Base-by-base conservation (phyloP, 441 rosid species). In the Monsonia emarginata region DNA sequence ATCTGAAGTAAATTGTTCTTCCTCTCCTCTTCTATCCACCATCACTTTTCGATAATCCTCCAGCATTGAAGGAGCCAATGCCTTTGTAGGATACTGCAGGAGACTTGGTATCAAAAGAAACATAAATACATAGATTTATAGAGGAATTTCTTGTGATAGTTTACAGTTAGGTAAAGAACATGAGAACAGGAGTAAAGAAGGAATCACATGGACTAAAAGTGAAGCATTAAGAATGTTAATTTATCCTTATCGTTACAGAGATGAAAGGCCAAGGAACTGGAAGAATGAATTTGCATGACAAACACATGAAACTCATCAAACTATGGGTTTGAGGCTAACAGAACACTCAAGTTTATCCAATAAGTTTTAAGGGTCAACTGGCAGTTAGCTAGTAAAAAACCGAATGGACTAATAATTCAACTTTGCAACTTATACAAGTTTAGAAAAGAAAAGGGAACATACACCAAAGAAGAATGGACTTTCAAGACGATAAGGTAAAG, bases 1-100 rank as follows among this genome's bases (percentile, higher is more conserved):
- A 61, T 83, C 84, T 18, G 85, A 62, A 60, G 97, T 86, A 74
- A 91, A 91, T 52, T 80, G 83, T 77, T 91, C 95, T 54, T 88
- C 96, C 79, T 89, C 96, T 14, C 97, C 99, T 78, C 96, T 88
- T 69, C 96, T 78, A 62, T 90, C 97, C 60, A 90, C 95, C 91
- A 88, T 82, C 63, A 90, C 83, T 76, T 87, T 88, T 46, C 97
- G 75, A 74, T 85, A 91, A 65, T 94, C 97, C 86, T 94, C 94
- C 81, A 91, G 79, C 97, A 94, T 89, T 62, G 91, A 68, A 6
- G 97, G 94, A 71, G 95, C 82, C 84, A 94, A 78, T 24, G 97
- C 99, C 76, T 89, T 94, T 7, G 99, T 91, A 5, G 99, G 97
- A 76, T 89, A 89, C 98, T 90, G 73, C 67, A 83, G 71, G 36